Conservation (phyloP, 345 rosid genomes). For the Populus tremula region DNA sequence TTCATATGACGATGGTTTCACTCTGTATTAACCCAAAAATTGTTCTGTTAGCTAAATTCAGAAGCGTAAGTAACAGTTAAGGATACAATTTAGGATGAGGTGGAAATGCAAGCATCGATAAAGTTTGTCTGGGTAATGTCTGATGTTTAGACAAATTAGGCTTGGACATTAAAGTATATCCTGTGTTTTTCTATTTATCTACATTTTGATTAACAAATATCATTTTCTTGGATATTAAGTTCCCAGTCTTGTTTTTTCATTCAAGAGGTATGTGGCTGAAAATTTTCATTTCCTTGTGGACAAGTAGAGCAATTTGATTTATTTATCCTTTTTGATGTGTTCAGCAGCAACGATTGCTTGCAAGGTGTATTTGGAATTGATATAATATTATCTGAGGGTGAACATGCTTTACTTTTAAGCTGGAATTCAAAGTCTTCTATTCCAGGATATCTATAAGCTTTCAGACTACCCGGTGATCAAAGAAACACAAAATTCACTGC, state of each 20-base stretch:
- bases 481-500: not conserved
- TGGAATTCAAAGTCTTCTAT: not conserved
- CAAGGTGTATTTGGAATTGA: not conserved
- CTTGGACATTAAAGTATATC: not conserved
- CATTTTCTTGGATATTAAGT: no score
- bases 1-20: constrained; percentile 61
- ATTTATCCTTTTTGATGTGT: not conserved
- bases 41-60: not conserved
- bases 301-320: not conserved
- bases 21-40: constrained; percentile 22
- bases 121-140: not conserved
- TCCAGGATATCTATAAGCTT: not conserved
- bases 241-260: no score
- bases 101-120: not conserved
- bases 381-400: not conserved
- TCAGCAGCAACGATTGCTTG: not conserved
- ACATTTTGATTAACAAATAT: no score
- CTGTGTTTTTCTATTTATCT: no score
- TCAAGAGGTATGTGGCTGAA: no score
- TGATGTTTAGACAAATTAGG: not conserved
- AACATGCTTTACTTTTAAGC: not conserved
- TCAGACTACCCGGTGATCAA: not conserved
- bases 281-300: not conserved
- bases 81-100: not conserved
- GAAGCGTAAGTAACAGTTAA: not conserved